These are phyloP conservation scores for Alternaria rosae DNA, from an alignment of 2,329 filamentous ascomycete genomes.

Conservation along the genomic window DNA sequence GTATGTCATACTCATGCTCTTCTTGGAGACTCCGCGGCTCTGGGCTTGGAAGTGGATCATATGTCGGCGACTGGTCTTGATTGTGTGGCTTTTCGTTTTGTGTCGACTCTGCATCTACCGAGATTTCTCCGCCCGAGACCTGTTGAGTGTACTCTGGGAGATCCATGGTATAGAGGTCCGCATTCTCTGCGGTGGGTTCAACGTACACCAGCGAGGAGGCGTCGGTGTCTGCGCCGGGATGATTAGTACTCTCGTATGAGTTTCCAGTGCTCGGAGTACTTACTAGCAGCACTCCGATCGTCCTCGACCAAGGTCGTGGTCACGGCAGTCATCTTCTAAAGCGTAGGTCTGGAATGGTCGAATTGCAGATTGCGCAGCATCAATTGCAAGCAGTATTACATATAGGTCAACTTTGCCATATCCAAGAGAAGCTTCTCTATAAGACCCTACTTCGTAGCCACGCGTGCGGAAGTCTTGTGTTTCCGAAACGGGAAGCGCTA, in stretches of 20 bases:
- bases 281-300: background rate
- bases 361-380: background rate
- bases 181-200: constrained; percentile 10
- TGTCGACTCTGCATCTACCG: constrained; percentile 25
- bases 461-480: background rate
- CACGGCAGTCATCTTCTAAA: background rate
- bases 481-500: constrained; percentile 1
- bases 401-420: background rate
- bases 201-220: background rate
- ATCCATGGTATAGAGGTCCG: constrained; percentile 26
- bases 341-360: background rate
- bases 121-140: constrained; percentile 18
- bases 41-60: background rate
- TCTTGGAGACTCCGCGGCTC: background rate
- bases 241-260: background rate
- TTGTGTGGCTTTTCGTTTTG: constrained; percentile 17
- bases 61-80: background rate
- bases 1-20: background rate
- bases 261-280: background rate
- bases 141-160: constrained; percentile 30
- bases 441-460: background rate
- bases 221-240: background rate
- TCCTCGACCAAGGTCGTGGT: background rate
- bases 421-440: background rate
- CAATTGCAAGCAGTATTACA: background rate